Base-by-base conservation (phyloP, 2,329 filamentous ascomycete species). In the Trichophyton equinum region DNA sequence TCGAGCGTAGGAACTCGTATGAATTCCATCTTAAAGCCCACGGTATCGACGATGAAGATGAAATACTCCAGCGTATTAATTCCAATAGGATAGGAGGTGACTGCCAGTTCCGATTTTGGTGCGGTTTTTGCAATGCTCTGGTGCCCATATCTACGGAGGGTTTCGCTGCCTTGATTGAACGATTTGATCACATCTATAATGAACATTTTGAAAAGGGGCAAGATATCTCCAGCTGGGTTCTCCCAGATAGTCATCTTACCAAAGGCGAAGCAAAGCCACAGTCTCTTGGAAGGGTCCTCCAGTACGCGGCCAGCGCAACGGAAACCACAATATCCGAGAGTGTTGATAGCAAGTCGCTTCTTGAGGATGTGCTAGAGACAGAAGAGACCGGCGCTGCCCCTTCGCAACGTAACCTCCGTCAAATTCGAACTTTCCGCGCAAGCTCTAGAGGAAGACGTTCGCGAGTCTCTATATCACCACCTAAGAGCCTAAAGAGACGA, bases 71-170 rank as follows among this genome's bases (percentile, higher is more conserved):
- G 25, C 64, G 67, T 3, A 67, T 84, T 1, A 77, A 81, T 30
- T 75, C 71, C 4, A 82, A 82, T 65, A 81, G 81, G 5, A 81
- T 89, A 30, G 86, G 86, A 0, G 77, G 81, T 13, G 85, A 87
- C 62, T 82, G 80, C 33, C 83, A 86, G 65, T 74, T 76, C 1
- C 77, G 80, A 4, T 96, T 90, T 73, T 96, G 91, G 91, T 96
- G 91, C 68, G 91, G 91, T 0, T 95, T 96, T 70, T 96, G 90
- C 70, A 68, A 74, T 15, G 67, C 73, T 18, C 77, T 84, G 20
- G 74, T 89, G 13, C 71, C 75, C n/a, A 76, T 85, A 33, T 69
- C 74, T 36, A 74, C 76, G 22, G 74, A 74, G 38, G 78, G 80
- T 3, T 70, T 78, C 1, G 81, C 81, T 25, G 82, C 83, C 0